Evolutionary conservation across 192 early-diverging fungal genomes (phyloP).

Genomic region (Chytriomyces sp.): DNA sequence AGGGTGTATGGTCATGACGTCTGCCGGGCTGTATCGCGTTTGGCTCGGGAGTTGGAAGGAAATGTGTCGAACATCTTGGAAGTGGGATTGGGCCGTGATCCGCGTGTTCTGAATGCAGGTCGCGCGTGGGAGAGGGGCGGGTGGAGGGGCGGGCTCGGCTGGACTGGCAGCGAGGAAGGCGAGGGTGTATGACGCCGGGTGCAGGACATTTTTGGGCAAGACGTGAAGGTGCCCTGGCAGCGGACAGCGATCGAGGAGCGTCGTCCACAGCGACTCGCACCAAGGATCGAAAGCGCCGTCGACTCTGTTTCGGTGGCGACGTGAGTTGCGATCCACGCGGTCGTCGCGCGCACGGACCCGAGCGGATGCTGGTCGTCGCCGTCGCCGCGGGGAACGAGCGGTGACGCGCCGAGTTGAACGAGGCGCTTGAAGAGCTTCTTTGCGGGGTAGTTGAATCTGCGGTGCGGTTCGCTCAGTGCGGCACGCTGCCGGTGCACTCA

Average conservation of each 20-base stretch:
- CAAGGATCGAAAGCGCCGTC: slow-evolving; percentile 92
- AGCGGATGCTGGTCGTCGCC: slow-evolving; percentile 97
- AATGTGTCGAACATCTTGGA: slow-evolving; percentile 91
- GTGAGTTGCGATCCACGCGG: neutral
- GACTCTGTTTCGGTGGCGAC: slow-evolving; percentile 41
- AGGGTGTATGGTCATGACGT: slow-evolving; percentile 77
- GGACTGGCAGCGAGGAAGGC: slow-evolving; percentile 41
- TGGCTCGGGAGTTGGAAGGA: slow-evolving; percentile 52
- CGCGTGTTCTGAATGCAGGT: slow-evolving; percentile 55
- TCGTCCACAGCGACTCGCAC: slow-evolving; percentile 75
- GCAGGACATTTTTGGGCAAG: slow-evolving; percentile 50
- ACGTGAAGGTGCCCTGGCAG: slow-evolving; percentile 55
- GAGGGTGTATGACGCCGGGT: slow-evolving; percentile 49
- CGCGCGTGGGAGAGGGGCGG: neutral
- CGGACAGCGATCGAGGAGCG: slow-evolving; percentile 63
- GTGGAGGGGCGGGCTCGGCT: neutral
- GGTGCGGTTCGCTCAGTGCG: neutral
- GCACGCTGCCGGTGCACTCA: slow-evolving; percentile 31
- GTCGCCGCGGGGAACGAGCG: slow-evolving; percentile 73
- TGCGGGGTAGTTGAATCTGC: slow-evolving; percentile 88
- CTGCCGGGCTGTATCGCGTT: slow-evolving; percentile 68
- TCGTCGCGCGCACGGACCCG: slow-evolving; percentile 54
- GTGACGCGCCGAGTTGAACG: slow-evolving; percentile 77
- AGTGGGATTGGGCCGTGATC: slow-evolving; percentile 77
- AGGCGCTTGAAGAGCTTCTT: slow-evolving; percentile 89